Percentiles rank a stretch among this genome's conserved stretches.
Conservation (phyloP, 192 early-diverging fungal genomes). For the Coemansia sp. region DNA sequence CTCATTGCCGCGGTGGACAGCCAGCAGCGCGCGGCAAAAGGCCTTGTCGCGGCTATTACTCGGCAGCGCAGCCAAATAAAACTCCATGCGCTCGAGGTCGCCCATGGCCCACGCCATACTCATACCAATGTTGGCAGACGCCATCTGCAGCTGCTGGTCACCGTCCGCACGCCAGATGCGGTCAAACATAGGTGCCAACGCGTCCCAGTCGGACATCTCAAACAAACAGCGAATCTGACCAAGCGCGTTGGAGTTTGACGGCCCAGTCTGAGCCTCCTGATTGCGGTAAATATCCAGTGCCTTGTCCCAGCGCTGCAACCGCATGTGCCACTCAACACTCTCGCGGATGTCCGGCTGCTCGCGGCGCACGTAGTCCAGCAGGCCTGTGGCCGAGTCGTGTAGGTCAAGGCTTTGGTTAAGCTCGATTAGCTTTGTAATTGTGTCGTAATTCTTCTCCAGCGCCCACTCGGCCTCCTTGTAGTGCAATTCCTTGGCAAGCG, state of each 20-base stretch:
- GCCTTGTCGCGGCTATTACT: conserved; percentile 63
- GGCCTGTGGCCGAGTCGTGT: conserved; percentile 94
- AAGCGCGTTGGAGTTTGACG: conserved; percentile 58
- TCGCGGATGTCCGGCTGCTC: conserved; percentile 74
- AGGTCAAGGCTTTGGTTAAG: conserved; percentile 95
- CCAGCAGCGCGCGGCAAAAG: conserved; percentile 88
- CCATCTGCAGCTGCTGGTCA: conserved; percentile 62
- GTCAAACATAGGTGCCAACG: conserved; percentile 72
- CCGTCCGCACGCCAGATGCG: conserved; percentile 66
- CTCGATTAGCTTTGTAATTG: conserved; percentile 86
- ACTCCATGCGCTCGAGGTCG: conserved; percentile 88
- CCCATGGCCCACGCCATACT: conserved; percentile 93
- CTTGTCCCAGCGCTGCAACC: conserved; percentile 91
- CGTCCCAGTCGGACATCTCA: conserved; percentile 91
- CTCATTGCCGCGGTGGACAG: conserved; percentile 77
- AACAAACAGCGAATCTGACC: conserved; percentile 92
- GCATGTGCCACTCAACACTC: conserved; percentile 90
- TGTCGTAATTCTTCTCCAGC: conserved; percentile 74
- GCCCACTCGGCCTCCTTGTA: conserved; percentile 96
- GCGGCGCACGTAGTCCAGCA: conserved; percentile 85
- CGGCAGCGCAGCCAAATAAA: conserved; percentile 82
- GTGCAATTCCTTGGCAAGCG: conserved; percentile 96
- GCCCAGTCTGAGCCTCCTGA: conserved; percentile 55
- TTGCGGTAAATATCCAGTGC: conserved; percentile 82
- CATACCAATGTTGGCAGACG: conserved; percentile 84